phyloP scores from a whole-genome alignment of 495 filamentous ascomycete genomes.

The Talaromyces ruber region DNA sequence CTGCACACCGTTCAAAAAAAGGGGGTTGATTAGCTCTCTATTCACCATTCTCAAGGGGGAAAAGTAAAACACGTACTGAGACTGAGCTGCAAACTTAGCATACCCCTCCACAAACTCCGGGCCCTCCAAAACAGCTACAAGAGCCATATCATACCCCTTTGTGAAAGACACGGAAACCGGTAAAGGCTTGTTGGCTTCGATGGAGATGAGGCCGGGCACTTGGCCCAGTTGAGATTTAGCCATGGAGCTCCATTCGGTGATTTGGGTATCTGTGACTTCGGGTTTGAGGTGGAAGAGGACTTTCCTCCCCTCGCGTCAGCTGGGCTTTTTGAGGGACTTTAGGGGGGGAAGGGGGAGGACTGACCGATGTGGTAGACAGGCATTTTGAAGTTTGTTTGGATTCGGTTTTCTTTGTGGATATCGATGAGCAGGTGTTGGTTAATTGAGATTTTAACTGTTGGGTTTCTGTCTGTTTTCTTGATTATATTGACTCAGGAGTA shows the following conservation, averaged over 20 bases:
- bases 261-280: conserved; percentile 22
- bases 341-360: not conserved
- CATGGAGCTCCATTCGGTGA: conserved; percentile 20
- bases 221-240: conserved; percentile 28
- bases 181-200: conserved; percentile 22
- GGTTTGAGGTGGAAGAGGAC: conserved; percentile 37
- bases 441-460: not conserved
- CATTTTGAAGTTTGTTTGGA: conserved; percentile 13
- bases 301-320: conserved; percentile 11
- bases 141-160: conserved; percentile 33
- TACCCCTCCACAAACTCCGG: conserved; percentile 27
- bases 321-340: not conserved
- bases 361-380: conserved; percentile 27
- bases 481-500: not conserved
- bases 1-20: conserved; percentile 10
- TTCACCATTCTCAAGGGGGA: not conserved
- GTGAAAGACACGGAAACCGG: conserved; percentile 30
- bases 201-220: conserved; percentile 27
- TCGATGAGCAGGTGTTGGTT: not conserved
- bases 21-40: not conserved
- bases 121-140: conserved; percentile 33
- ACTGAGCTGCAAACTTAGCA: conserved; percentile 29
- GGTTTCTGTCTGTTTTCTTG: not conserved
- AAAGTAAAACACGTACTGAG: conserved; percentile 22
- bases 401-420: not conserved